phyloP scores from a whole-genome alignment of 352 stramenopile genomes.

The Phytophthora pistaciae region DNA sequence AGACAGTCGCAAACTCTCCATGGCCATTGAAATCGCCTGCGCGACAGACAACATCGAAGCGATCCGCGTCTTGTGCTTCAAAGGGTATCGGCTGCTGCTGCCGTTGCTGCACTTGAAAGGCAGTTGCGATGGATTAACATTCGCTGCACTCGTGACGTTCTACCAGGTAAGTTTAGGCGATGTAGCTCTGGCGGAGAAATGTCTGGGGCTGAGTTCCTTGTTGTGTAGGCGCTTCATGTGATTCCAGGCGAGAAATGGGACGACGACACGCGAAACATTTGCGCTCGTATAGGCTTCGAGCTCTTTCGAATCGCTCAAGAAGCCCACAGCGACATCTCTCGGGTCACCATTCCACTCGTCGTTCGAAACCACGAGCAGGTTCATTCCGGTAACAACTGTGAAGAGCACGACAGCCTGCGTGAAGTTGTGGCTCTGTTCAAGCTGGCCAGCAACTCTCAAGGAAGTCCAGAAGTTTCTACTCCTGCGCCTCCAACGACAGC shows the following conservation, averaged over 20 bases:
- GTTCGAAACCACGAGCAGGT: constrained; percentile 10
- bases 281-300: constrained; percentile 66
- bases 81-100: constrained; percentile 72
- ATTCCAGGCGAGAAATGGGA: constrained; percentile 49
- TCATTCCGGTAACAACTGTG: constrained; percentile 5
- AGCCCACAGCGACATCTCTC: constrained; percentile 26
- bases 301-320: constrained; percentile 56
- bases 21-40: constrained; percentile 72
- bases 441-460: constrained; percentile 13
- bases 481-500: constrained; percentile 1
- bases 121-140: constrained; percentile 47
- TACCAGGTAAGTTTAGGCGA: constrained; percentile 49
- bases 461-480: not conserved
- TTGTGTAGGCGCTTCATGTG: constrained; percentile 28
- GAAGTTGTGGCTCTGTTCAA: constrained; percentile 38
- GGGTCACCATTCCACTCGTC: constrained; percentile 32
- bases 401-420: constrained; percentile 27
- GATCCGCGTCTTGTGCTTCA: constrained; percentile 65
- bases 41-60: constrained; percentile 58
- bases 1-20: constrained; percentile 53
- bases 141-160: constrained; percentile 60
- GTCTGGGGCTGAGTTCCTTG: not conserved
- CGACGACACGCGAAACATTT: constrained; percentile 58
- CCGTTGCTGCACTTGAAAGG: constrained; percentile 71
- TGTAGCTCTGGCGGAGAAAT: no score